Base-by-base conservation (phyloP, 345 rosid species). In the Carallia pectinifolia region DNA sequence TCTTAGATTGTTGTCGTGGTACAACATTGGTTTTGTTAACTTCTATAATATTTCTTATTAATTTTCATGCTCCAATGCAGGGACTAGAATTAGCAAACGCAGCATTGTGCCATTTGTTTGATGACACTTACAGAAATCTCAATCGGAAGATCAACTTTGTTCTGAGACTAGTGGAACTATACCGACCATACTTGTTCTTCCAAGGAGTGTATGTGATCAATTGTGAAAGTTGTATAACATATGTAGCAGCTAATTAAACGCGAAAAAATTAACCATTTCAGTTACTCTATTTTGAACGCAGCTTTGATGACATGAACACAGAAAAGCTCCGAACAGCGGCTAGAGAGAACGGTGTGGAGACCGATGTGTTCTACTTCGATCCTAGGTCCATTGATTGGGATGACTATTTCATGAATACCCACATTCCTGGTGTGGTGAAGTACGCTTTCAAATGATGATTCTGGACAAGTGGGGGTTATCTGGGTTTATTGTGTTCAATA, bases 141-240 rank as follows among this genome's bases (percentile, higher is more conserved):
- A 80, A 77, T n/a, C 69, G 85, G 61, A 89, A 84, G 81, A 81
- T 87, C 68, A 87, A 76, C 17, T 74, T 76, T 12, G 90, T 86
- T 54, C 81, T 92, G 88, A 81, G 89, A 27, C 27, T 94, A 44
- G 86, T 82, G 2, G 93, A 91, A 12, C 88, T 94, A 13, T 94
- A 94, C 75, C 73, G 84, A 65, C 96, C 98, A 12, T 94, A 91
- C 77, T 83, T 86, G 71, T 88, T 90, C 85, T 91, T 87, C 84
- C 44, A 66, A 47, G 96, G 87, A 71, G 71, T 88, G 98, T 93
- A 89, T 7, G 94, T 85, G 15, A 7, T 30, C 23, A 27, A 4
- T 23, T 23, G 3, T 44, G 10, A 10, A 30, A 7, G 60, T 9
- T 9, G 12, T 30, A 27, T 33, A 56, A 12, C 15, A 9, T 4